Evolutionary conservation across 176 grass and related monocot species (phyloP), one percentile per base, ranked within the genome.

Genomic region (Pontederia crassipes): DNA sequence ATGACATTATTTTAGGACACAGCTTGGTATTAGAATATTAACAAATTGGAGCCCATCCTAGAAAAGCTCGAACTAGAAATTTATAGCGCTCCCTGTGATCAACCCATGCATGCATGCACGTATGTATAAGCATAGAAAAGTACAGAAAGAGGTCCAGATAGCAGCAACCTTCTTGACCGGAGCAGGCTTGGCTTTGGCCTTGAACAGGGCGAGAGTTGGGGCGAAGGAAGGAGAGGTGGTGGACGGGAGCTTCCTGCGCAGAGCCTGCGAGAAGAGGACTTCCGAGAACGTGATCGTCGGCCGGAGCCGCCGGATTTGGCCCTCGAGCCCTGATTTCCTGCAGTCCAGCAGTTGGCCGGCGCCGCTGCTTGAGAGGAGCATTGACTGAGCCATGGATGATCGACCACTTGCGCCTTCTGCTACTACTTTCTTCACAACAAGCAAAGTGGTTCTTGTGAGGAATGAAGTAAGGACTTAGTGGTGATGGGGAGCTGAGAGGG

Each of bases 301-400:
- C 24, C 32, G 75, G 64, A 28, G 48, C n/a, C 52, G 66, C 4
- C 53, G 66, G 24, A 47, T 20, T 35, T 57, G 66, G 53, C 29
- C 74, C 52, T 68, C 85, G 65, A 54, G 81, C 54, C 48, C 66
- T 56, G 61, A 52, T 11, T n/a, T 68, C 53, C 46, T 79, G 57
- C 12, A 80, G 32, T 40, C 58, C 52, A 69, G 40, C 48, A 71
- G 56, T 57, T 57, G 75, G 45, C 66, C 73, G 71, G 75, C 80
- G 60, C 46, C 65, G 65, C 71, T 72, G 71, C 87, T 78, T 48
- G 87, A 88, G 68, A 85, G 48, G 70, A 92, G 79, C 93, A 98
- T 88, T 69, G 87, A 91, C 80, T 83, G 84, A 28, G 84, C 93
- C 87, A 92, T 91, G 50, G 64, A 24, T 24, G 20, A 40, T 40